Evolutionary conservation across 345 rosid genomes (phyloP), one percentile per base, ranked within the genome.

Genomic region (Camelina sativa): DNA sequence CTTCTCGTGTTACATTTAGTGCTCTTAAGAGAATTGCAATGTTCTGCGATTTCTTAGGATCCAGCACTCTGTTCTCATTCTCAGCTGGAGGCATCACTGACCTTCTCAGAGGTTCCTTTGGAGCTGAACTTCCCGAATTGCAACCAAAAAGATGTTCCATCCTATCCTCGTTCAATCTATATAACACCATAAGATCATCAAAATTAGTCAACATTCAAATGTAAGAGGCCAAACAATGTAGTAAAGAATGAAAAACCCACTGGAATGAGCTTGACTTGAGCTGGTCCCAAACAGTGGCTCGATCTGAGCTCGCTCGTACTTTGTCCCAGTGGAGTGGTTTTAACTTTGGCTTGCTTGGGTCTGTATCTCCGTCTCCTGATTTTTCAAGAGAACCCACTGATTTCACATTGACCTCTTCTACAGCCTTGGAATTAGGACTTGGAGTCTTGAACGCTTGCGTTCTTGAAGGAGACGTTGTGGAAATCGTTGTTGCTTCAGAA

Each of bases 261-360:
- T 88, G 99, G 82, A 95, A 95, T 25, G 99, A 95, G 81, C 97
- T 90, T 44, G 97, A 90, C 77, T 86, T 90, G 43, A 94, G 86
- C 82, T 91, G 97, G 85, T 94, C 99, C 99, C 99, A 94, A 74
- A 94, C 99, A 9, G 99, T 94, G 77, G 96, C 99, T 80, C 97
- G 82, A 72, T 90, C 96, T 10, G 99, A 94, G 76, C 95, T 87
- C 15, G 99, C 99, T 41, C 93, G 82, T 38, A 95, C 99, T 85
- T 95, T 95, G 86, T 95, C 99, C 98, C 99, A 95, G 58, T 95
- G 99, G 51, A 95, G 84, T 44, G 99, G 91, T 81, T 91, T 95
- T 76, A 95, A 71, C 82, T 86, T 91, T 62, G 97, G 97, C 62
- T 77, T 88, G 15, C 83, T 83, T 74, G 89, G 91, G 44, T 88